Conservation (phyloP, 257 asterid genomes). For the Gentiana macrophylla region DNA sequence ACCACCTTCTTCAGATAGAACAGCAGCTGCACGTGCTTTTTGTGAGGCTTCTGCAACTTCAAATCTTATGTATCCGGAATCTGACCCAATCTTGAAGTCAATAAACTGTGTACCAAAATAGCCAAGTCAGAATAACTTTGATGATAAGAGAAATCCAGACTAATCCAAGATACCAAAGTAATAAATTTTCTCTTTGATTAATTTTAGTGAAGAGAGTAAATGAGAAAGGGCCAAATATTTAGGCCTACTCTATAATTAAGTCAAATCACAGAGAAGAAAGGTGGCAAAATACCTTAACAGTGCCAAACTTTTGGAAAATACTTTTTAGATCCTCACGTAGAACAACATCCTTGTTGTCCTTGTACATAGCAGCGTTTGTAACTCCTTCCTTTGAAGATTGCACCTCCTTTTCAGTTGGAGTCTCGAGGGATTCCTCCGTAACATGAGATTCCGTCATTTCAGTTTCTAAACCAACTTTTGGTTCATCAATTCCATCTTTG, state of each 20-base stretch:
- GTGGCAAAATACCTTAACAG: slow-evolving; percentile 51
- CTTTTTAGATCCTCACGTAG: slow-evolving; percentile 76
- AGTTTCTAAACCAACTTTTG: slow-evolving; percentile 23
- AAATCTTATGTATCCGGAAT: slow-evolving; percentile 75
- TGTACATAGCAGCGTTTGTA: slow-evolving; percentile 25
- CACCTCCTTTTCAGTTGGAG: slow-evolving; percentile 26
- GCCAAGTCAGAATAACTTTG: too few relatives aligned
- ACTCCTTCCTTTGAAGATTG: slow-evolving; percentile 32
- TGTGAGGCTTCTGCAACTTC: slow-evolving; percentile 72
- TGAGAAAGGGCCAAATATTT: neutral
- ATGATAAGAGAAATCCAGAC: too few relatives aligned
- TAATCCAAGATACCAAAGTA: neutral
- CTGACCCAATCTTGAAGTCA: slow-evolving; percentile 65
- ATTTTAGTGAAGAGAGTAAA: too few relatives aligned
- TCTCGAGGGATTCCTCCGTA: slow-evolving; percentile 30
- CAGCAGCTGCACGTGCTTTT: slow-evolving; percentile 93
- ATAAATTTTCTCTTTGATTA: neutral
- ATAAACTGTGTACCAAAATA: slow-evolving; percentile 39
- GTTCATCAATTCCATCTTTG: slow-evolving; percentile 13
- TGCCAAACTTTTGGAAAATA: slow-evolving; percentile 62
- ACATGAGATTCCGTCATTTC: slow-evolving; percentile 28
- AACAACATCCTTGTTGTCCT: slow-evolving; percentile 65
- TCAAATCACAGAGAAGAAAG: neutral
- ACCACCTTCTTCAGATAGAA: slow-evolving; percentile 79
- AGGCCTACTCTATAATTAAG: neutral